phyloP scores from a whole-genome alignment of 73 alveolate species.

The Paramecium caudatum region DNA sequence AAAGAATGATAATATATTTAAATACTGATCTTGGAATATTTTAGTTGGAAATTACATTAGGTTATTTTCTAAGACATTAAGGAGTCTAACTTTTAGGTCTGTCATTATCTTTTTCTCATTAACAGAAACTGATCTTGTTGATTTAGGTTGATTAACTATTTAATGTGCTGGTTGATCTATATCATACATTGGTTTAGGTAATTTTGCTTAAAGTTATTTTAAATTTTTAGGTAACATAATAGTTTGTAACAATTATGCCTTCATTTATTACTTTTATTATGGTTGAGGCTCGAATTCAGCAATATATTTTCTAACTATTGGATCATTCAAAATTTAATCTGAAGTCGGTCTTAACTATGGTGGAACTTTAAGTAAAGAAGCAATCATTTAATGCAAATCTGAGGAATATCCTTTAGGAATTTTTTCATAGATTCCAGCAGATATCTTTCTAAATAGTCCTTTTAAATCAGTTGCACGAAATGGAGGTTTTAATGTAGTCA shows the following conservation, averaged over 20 bases:
- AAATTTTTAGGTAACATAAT: conserved; percentile 9
- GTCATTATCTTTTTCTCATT: background rate
- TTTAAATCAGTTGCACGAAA: conserved; percentile 81
- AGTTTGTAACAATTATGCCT: conserved; percentile 11
- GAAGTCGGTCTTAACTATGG: conserved; percentile 79
- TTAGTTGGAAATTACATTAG: conserved; percentile 37
- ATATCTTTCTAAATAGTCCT: conserved; percentile 79
- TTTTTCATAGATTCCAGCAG: conserved; percentile 80
- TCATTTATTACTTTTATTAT: background rate
- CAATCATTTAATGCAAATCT: conserved; percentile 75
- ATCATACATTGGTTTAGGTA: conserved; percentile 2
- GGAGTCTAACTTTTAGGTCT: conserved; percentile 43
- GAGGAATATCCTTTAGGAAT: conserved; percentile 72
- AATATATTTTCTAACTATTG: background rate
- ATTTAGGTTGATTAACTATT: background rate
- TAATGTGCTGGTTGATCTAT: background rate
- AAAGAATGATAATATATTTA: background rate
- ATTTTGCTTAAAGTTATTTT: background rate
- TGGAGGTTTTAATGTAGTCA: conserved; percentile 84
- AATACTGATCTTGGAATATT: background rate
- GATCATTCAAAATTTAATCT: conserved; percentile 68
- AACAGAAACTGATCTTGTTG: conserved; percentile 18
- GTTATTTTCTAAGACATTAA: conserved; percentile 14
- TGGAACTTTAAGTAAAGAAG: conserved; percentile 73
- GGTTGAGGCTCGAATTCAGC: background rate